A percentile compares a stretch with the other conserved stretches of the same genome.
Conservation (phyloP, 2,329 filamentous ascomycete species). For the Fragosphaeria purpurea region DNA sequence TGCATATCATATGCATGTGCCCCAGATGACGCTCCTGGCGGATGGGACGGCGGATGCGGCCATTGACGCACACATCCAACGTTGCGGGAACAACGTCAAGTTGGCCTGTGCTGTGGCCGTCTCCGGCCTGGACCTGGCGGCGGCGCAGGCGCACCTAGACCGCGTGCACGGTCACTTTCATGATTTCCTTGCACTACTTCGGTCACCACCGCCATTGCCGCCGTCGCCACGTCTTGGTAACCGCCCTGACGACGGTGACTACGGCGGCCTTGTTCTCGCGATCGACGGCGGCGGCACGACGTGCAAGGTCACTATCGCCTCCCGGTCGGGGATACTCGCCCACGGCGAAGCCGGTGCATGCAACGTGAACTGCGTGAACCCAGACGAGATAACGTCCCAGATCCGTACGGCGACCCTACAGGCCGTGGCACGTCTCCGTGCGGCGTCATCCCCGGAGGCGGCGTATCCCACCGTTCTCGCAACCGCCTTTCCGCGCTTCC, state of each 20-base stretch:
- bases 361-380: slow-evolving; percentile 5
- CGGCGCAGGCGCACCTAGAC: slow-evolving; percentile 1
- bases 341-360: slow-evolving; percentile 5
- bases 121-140: slow-evolving; percentile 3
- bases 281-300: slow-evolving; percentile 8
- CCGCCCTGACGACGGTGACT: neutral
- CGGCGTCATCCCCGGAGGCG: too few relatives aligned
- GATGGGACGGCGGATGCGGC: neutral
- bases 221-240: too few relatives aligned
- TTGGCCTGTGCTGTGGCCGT: slow-evolving; percentile 8
- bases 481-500: slow-evolving; percentile 1
- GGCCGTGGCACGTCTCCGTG: neutral
- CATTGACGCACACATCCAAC: slow-evolving; percentile 5
- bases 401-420: slow-evolving; percentile 1
- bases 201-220: neutral
- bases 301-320: slow-evolving; percentile 6
- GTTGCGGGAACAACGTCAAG: slow-evolving; percentile 5
- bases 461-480: neutral
- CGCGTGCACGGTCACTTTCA: slow-evolving; percentile 1
- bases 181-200: neutral
- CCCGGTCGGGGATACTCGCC: neutral
- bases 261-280: slow-evolving; percentile 4
- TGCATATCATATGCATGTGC: too few relatives aligned
- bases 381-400: slow-evolving; percentile 3
- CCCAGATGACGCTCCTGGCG: neutral